Evolutionary conservation across 306 rosid genomes (phyloP).

Genomic region (Begonia peltatifolia): DNA sequence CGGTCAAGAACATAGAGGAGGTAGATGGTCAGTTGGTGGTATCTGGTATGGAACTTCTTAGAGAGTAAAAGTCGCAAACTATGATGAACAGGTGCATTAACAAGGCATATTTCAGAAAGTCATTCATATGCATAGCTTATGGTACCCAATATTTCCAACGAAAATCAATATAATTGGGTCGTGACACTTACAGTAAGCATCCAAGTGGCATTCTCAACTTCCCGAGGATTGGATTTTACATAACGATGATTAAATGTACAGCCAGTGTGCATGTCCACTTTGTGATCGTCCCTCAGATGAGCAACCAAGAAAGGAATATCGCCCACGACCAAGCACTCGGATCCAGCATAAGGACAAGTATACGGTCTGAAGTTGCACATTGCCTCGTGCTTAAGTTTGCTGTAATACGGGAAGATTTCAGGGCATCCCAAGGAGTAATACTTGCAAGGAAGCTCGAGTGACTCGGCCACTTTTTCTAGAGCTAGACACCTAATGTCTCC

Average conservation of each 20-base stretch:
- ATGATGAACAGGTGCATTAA: too few species aligned
- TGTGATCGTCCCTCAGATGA: constrained; percentile 85
- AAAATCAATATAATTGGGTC: too few species aligned
- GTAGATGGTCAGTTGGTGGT: too few species aligned
- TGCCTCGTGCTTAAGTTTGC: constrained; percentile 85
- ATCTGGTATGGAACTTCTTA: too few species aligned
- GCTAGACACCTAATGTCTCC: too few species aligned
- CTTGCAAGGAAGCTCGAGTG: too few species aligned
- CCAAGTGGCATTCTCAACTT: constrained; percentile 94
- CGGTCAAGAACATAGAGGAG: constrained; percentile 2
- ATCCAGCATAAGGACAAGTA: constrained; percentile 85
- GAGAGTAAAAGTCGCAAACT: too few species aligned
- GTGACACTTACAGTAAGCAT: constrained; percentile 74
- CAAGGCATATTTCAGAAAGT: too few species aligned
- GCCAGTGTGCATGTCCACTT: constrained; percentile 12
- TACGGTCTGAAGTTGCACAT: constrained; percentile 83
- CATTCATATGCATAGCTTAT: too few species aligned
- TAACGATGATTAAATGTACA: constrained; percentile 84
- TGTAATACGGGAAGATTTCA: constrained; percentile 19
- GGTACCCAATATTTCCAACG: too few species aligned
- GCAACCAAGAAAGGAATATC: constrained; percentile 78
- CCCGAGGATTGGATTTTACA: constrained; percentile 87
- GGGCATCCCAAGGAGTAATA: too few species aligned
- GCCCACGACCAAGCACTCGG: constrained; percentile 69
- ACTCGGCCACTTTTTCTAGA: too few species aligned